Evolutionary conservation across 2,329 filamentous ascomycete genomes (phyloP), one percentile per base, ranked within the genome.

Genomic region (Thelonectria rubi): DNA sequence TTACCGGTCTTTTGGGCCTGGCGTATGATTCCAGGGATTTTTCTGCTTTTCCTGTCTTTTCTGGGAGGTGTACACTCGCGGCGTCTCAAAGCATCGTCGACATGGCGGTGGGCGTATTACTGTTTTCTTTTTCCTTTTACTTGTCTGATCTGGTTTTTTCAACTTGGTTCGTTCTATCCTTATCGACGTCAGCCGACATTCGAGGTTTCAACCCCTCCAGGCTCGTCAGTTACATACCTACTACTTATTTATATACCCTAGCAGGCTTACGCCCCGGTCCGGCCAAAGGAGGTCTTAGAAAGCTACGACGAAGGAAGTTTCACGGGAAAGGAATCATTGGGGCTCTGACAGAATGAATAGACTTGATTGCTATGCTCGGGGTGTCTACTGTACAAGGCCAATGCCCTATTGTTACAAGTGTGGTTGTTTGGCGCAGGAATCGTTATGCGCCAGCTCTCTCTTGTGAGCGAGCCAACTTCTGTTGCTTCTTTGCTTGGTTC

Each of bases 401-500:
- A 58, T 26, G 59, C 58, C 45, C 50, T 67, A 56, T 67, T 58
- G 40, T 43, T 18, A 43, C 39, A 42, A 17, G 9, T 42, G 9
- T 42, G 18, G 8, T 64, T 42, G 58, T 50, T 62, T 37, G 42
- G 60, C 18, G 55, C 55, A 62, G 55, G 43, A 55, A 62, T 52
- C 18, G 17, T 62, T 58, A 68, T 58, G 68, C 71, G 39, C 69
- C 71, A n/a, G 67, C 57, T 57, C 71, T 75, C 63, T 80, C 75
- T 70, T 80, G 82, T 68, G 82, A 84, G 59, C 82, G 79, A 53
- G 78, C 82, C 72, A 86, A 84, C 76, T 90, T 91, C 64, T 87
- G 86, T 62, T 78, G 80, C 80, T 89, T 92, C 70, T 83, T 84
- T 8, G 90, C 90, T 77, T 92, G 90, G 68, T 82, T 90, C 70